A percentile compares a stretch with the other conserved stretches of the same genome.
These are phyloP conservation scores for Vararia minispora DNA, from an alignment of 768 basidiomycete genomes.

Conservation along the genomic window DNA sequence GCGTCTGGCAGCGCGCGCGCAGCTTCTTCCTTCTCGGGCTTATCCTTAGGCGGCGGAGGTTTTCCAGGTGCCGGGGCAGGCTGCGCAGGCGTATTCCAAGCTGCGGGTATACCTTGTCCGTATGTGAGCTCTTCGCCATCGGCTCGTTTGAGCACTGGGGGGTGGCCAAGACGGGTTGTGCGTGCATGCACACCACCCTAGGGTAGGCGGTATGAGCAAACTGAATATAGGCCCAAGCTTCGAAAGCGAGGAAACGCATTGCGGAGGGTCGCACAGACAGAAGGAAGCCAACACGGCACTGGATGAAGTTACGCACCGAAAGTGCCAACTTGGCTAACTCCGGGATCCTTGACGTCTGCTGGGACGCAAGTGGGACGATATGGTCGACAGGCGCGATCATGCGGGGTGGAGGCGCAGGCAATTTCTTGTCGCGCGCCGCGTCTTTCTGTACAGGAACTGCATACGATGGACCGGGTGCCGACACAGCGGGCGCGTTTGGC, in stretches of 20 bases:
- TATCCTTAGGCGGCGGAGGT: constrained; percentile 14
- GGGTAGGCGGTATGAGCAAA: neutral
- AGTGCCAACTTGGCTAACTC: constrained; percentile 56
- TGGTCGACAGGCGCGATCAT: constrained; percentile 35
- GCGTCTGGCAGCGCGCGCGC: constrained; percentile 31
- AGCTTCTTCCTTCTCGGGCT: constrained; percentile 16
- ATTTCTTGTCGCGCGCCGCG: constrained; percentile 40
- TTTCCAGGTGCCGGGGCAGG: constrained; percentile 14
- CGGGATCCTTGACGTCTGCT: constrained; percentile 55
- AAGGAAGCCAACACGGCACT: too few species aligned
- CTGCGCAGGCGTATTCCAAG: constrained; percentile 27
- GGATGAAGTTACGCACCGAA: constrained; percentile 35
- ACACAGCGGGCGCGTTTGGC: constrained; percentile 51
- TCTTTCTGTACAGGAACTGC: constrained; percentile 46
- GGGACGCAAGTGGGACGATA: constrained; percentile 51
- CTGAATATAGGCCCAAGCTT: neutral
- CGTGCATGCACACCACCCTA: constrained; percentile 48
- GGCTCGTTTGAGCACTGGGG: constrained; percentile 47
- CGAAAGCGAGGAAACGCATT: neutral
- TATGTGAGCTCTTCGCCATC: constrained; percentile 29
- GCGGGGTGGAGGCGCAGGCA: constrained; percentile 26
- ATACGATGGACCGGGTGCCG: constrained; percentile 55
- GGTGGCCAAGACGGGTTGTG: constrained; percentile 53
- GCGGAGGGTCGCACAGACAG: too few species aligned
- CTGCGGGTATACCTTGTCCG: constrained; percentile 28